phyloP scores from a whole-genome alignment of 495 filamentous ascomycete genomes.

The Paragyromitra xinjiangensis region DNA sequence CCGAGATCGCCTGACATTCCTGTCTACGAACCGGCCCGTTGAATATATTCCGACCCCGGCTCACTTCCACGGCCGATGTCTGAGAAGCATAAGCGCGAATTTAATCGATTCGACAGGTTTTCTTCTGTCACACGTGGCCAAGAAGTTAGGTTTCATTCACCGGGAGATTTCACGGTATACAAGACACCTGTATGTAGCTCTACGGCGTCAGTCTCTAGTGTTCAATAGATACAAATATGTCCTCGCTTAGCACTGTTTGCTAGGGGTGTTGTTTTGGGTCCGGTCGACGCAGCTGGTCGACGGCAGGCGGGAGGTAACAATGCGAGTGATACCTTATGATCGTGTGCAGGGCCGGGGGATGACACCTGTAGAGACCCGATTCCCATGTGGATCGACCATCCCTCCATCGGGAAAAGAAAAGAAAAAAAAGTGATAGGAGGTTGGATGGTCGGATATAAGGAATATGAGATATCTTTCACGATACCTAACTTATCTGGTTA shows the following conservation, averaged over 20 bases:
- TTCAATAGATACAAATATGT: constrained; percentile 5
- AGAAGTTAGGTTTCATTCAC: constrained; percentile 40
- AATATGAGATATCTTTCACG: constrained; percentile 41
- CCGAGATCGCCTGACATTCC: constrained; percentile 43
- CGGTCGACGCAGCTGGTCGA: not conserved
- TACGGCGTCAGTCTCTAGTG: constrained; percentile 9
- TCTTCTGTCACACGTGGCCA: constrained; percentile 36
- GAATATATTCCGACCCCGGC: constrained; percentile 27
- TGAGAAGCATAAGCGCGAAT: constrained; percentile 20
- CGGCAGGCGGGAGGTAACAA: constrained; percentile 21
- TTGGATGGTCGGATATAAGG: constrained; percentile 15
- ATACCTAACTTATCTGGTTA: constrained; percentile 35
- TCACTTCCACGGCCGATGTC: constrained; percentile 27
- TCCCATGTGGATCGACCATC: constrained; percentile 43
- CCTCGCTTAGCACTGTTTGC: not conserved
- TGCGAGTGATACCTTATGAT: constrained; percentile 47
- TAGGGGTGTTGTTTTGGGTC: constrained; percentile 20
- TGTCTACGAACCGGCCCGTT: constrained; percentile 23
- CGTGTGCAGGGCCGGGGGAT: constrained; percentile 5
- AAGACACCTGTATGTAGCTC: constrained; percentile 4
- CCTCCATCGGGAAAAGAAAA: constrained; percentile 23
- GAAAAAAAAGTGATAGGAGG: constrained; percentile 22
- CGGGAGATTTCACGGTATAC: constrained; percentile 27
- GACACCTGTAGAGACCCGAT: constrained; percentile 41
- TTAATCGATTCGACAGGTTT: constrained; percentile 36